Evolutionary conservation across 2,329 filamentous ascomycete genomes (phyloP).

Genomic region (Colletotrichum tamarilloi): DNA sequence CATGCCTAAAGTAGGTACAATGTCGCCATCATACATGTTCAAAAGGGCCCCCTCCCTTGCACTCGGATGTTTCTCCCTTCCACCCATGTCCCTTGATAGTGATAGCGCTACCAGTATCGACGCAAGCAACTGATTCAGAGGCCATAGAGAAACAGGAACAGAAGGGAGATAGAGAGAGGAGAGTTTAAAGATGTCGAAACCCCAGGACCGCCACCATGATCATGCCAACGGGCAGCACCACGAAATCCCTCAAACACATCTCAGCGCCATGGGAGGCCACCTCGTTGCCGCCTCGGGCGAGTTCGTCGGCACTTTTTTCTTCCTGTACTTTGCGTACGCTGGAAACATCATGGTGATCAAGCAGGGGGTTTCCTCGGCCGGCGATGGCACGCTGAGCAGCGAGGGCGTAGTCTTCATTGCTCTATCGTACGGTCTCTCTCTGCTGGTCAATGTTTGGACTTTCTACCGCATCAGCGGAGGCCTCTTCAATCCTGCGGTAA

Average conservation of each 20-base stretch:
- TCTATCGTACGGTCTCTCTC: conserved; percentile 54
- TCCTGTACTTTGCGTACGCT: conserved; percentile 54
- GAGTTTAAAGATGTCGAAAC: not conserved
- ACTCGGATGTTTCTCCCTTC: not conserved
- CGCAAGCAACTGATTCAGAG: not conserved
- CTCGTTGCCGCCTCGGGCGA: conserved; percentile 52
- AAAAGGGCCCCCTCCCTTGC: not conserved
- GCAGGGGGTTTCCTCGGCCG: conserved; percentile 20
- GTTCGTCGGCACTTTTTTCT: conserved; percentile 56
- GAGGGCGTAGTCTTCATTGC: conserved; percentile 51
- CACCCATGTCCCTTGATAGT: not conserved
- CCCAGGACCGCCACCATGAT: not conserved
- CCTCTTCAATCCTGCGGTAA: conserved; percentile 54
- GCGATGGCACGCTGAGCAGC: conserved; percentile 12
- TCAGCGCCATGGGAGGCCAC: conserved; percentile 27
- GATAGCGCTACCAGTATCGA: not conserved
- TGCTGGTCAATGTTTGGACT: conserved; percentile 60
- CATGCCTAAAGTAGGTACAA: not conserved
- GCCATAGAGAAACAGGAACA: not conserved
- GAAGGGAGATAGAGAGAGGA: not conserved
- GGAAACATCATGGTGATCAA: conserved; percentile 44
- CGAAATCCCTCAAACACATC: not conserved
- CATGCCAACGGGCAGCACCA: not conserved
- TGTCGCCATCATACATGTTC: not conserved
- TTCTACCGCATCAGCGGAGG: conserved; percentile 60